phyloP scores from a whole-genome alignment of 257 asterid genomes.

The Nicotiana tomentosiformis region DNA sequence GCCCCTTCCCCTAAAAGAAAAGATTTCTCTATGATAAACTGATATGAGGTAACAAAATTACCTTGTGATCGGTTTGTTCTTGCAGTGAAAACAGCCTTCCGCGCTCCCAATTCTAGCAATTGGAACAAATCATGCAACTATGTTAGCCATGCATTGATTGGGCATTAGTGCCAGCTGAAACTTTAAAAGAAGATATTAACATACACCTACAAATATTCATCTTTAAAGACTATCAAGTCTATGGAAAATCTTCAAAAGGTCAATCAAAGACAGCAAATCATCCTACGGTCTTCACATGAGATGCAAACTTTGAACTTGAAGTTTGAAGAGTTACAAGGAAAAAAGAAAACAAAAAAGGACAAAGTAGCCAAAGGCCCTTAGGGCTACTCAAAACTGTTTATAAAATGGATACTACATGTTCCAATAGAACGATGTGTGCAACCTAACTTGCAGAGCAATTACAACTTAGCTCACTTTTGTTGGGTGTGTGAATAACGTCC shows the following conservation, averaged over 20 bases:
- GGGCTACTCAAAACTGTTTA: not conserved
- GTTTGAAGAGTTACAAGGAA: not conserved
- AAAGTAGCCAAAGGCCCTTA: not conserved
- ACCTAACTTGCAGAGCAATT: not conserved
- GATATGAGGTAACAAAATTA: conserved; percentile 18
- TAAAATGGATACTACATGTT: not conserved
- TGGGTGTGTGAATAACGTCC: no score
- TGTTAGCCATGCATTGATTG: conserved; percentile 8
- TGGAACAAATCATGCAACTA: conserved; percentile 11
- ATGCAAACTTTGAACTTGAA: not conserved
- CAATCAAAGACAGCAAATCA: not conserved
- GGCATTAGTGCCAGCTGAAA: conserved; percentile 2
- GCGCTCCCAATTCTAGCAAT: conserved; percentile 64
- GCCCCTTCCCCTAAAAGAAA: not conserved
- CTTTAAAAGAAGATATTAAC: not conserved
- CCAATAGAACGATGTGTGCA: not conserved
- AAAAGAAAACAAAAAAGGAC: not conserved
- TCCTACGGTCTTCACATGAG: not conserved
- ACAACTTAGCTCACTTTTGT: not conserved
- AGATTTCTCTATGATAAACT: not conserved
- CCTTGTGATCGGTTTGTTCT: conserved; percentile 91
- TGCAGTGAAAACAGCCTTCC: conserved; percentile 82
- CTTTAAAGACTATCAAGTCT: not conserved
- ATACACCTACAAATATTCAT: not conserved
- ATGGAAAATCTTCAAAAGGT: not conserved